These are phyloP conservation scores for Pistacia integerrima DNA, from an alignment of 345 rosid genomes.

Conservation along the genomic window DNA sequence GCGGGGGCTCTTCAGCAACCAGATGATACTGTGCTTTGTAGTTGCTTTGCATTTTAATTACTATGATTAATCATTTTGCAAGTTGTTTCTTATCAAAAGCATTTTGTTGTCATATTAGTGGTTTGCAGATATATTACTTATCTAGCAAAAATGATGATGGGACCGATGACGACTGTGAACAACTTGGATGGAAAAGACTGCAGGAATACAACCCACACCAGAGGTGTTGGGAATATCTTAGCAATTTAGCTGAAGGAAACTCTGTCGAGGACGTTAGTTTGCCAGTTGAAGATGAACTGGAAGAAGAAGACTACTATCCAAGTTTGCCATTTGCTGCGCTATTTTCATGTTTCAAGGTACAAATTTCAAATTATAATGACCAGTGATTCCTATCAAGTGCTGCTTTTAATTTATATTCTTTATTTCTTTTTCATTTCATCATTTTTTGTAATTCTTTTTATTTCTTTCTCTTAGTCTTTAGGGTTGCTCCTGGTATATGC, in stretches of 20 bases:
- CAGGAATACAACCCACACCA: constrained; percentile 69
- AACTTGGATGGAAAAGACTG: constrained; percentile 76
- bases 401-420: too few relatives aligned
- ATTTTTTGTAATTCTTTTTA: too few relatives aligned
- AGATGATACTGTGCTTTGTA: background rate
- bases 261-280: constrained; percentile 32
- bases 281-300: constrained; percentile 78
- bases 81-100: background rate
- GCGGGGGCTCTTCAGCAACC: background rate
- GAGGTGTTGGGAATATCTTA: constrained; percentile 83
- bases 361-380: background rate
- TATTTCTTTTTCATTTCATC: background rate
- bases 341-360: constrained; percentile 86
- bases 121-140: constrained; percentile 68
- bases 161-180: constrained; percentile 71
- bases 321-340: constrained; percentile 96
- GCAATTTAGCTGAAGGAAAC: constrained; percentile 58
- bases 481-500: background rate
- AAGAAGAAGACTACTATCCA: constrained; percentile 85
- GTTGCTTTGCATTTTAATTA: background rate
- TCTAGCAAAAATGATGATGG: constrained; percentile 64
- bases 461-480: background rate
- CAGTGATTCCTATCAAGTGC: background rate
- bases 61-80: constrained; percentile 9
- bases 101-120: constrained; percentile 49